These are phyloP conservation scores for Yarrowia galli DNA, from an alignment of 1,139 yeast species.

Conservation along the genomic window DNA sequence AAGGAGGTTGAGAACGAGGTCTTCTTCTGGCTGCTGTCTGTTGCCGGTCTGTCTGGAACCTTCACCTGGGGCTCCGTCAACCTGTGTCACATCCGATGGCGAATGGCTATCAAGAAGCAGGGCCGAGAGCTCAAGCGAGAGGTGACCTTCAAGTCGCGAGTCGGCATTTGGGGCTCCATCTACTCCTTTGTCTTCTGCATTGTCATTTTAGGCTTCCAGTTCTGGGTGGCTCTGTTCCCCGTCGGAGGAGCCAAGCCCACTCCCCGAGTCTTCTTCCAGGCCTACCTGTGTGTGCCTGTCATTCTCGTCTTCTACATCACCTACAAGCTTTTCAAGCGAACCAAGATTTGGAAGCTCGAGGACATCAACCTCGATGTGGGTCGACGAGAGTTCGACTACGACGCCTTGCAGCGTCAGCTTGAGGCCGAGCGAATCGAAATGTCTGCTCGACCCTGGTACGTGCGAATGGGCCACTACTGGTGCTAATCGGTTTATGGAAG, in stretches of 20 bases:
- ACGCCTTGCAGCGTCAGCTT: slow-evolving; percentile 59
- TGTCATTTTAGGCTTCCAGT: slow-evolving; percentile 76
- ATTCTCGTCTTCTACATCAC: slow-evolving; percentile 59
- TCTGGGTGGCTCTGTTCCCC: slow-evolving; percentile 81
- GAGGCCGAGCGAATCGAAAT: slow-evolving; percentile 53
- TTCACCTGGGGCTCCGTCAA: slow-evolving; percentile 87
- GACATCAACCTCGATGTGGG: slow-evolving; percentile 66
- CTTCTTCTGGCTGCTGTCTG: slow-evolving; percentile 81
- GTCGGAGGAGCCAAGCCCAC: slow-evolving; percentile 54
- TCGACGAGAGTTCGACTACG: slow-evolving; percentile 63
- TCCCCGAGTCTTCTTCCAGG: slow-evolving; percentile 61
- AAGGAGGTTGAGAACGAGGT: slow-evolving; percentile 61
- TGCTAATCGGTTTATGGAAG: slow-evolving; percentile 4
- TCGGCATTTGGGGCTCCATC: slow-evolving; percentile 74
- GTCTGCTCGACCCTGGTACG: slow-evolving; percentile 22
- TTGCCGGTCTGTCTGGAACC: slow-evolving; percentile 82
- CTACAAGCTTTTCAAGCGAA: slow-evolving; percentile 59
- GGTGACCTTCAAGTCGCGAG: slow-evolving; percentile 70
- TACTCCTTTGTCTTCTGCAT: slow-evolving; percentile 67
- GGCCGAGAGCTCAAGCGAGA: slow-evolving; percentile 67
- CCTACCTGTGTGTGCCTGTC: slow-evolving; percentile 63
- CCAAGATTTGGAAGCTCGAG: slow-evolving; percentile 47
- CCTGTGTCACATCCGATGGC: slow-evolving; percentile 77
- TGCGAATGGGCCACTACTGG: slow-evolving; percentile 17
- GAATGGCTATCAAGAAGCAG: slow-evolving; percentile 71